phyloP scores from a whole-genome alignment of 2,329 filamentous ascomycete species.

The Madurella mycetomatis region DNA sequence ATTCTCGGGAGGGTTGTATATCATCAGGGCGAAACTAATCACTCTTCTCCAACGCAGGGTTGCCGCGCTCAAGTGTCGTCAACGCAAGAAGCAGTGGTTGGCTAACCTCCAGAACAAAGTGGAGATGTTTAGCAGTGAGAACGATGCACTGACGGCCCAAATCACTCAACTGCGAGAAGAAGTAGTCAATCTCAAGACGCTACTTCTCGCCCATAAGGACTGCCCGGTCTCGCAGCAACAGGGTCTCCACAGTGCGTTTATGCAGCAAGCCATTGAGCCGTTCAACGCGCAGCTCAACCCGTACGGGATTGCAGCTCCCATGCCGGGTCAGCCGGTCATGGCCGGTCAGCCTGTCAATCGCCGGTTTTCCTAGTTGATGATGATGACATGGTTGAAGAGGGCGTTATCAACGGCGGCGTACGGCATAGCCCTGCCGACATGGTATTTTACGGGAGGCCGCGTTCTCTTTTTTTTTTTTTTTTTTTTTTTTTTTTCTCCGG shows the following conservation, averaged over 20 bases:
- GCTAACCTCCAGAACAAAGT: constrained; percentile 92
- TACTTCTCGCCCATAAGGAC: constrained; percentile 91
- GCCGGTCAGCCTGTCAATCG: constrained; percentile 52
- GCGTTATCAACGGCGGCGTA: not conserved
- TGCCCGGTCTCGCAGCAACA: constrained; percentile 90
- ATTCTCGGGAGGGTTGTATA: constrained; percentile 45
- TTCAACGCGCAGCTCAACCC: constrained; percentile 55
- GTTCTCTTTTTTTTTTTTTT: not conserved
- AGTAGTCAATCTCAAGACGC: constrained; percentile 88
- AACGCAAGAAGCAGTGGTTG: constrained; percentile 98
- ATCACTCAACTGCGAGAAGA: constrained; percentile 85
- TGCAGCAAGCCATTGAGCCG: constrained; percentile 53
- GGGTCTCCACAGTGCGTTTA: constrained; percentile 57
- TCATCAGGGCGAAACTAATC: constrained; percentile 16
- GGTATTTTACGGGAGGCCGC: not conserved
- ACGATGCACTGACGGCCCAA: constrained; percentile 78
- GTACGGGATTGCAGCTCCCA: constrained; percentile 53
- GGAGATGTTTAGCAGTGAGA: constrained; percentile 86
- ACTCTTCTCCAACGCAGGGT: constrained; percentile 53
- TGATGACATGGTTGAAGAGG: not conserved
- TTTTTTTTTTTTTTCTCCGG: not conserved
- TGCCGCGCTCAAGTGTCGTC: constrained; percentile 91
- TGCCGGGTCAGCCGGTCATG: constrained; percentile 51
- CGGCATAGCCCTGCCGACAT: not conserved
- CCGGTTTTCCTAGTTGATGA: constrained; percentile 49